Conservation (phyloP, 2,329 filamentous ascomycete species). For the Aspergillus chevalieri region DNA sequence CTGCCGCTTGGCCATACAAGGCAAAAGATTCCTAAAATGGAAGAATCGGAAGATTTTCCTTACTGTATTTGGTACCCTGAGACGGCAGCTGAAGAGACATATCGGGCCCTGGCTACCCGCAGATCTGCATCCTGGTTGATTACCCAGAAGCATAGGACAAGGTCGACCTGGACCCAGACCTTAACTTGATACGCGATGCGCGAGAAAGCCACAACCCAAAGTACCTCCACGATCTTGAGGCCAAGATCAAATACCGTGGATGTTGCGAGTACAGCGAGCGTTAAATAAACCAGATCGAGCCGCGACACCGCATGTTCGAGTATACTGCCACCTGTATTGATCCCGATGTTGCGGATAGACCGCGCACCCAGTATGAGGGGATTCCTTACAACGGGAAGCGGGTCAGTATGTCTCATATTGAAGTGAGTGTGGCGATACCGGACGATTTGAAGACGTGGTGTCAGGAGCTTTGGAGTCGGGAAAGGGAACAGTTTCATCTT, state of each 20-base stretch:
- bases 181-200: background rate
- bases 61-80: slow-evolving; percentile 43
- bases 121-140: background rate
- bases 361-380: background rate
- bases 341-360: background rate
- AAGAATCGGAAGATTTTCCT: slow-evolving; percentile 18
- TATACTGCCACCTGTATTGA: background rate
- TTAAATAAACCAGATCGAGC: background rate
- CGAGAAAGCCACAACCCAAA: background rate
- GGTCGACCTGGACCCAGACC: background rate
- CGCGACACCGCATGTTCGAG: background rate
- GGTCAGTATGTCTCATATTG: background rate
- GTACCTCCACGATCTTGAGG: background rate
- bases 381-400: background rate
- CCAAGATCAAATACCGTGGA: background rate
- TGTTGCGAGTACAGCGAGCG: background rate
- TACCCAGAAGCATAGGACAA: background rate
- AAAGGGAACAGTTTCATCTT: background rate
- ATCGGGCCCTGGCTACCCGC: slow-evolving; percentile 24
- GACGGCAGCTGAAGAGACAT: slow-evolving; percentile 30
- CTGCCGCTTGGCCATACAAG: background rate
- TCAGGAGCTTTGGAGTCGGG: background rate
- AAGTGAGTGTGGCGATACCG: background rate
- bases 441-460: background rate
- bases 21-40: slow-evolving; percentile 17